phyloP scores from a whole-genome alignment of 371 early-diverging fungal species.

The Circinella minor region DNA sequence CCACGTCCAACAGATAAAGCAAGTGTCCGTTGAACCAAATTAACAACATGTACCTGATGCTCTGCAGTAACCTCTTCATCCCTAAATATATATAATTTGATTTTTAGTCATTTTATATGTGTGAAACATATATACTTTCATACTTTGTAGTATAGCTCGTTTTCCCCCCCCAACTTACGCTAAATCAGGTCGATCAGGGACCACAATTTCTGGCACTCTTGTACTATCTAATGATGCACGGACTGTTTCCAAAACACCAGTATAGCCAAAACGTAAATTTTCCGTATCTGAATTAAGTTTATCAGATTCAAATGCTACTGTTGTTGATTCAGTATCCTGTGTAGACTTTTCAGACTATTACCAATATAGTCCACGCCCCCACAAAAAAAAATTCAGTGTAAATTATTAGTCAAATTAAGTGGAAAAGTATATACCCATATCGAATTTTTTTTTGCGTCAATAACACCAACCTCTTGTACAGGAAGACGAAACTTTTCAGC shows the following conservation, averaged over 20 bases:
- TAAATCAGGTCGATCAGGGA: slow-evolving; percentile 37
- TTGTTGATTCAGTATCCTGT: neutral
- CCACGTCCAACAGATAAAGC: slow-evolving; percentile 75
- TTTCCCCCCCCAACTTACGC: slow-evolving; percentile 29
- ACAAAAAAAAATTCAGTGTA: neutral
- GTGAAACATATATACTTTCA: too few relatives aligned
- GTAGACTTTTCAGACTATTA: neutral
- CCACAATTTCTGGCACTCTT: slow-evolving; percentile 41
- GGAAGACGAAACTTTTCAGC: slow-evolving; percentile 10
- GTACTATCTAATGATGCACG: slow-evolving; percentile 60
- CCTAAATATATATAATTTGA: slow-evolving; percentile 15
- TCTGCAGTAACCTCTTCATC: slow-evolving; percentile 57
- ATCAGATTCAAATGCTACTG: slow-evolving; percentile 18
- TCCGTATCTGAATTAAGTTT: slow-evolving; percentile 32
- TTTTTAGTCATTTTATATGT: neutral
- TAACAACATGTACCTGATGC: slow-evolving; percentile 53
- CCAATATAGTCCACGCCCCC: neutral
- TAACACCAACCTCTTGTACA: neutral
- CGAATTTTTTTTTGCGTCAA: neutral
- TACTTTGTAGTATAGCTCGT: too few relatives aligned
- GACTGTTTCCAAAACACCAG: slow-evolving; percentile 68
- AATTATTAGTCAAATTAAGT: too few relatives aligned
- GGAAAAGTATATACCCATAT: neutral
- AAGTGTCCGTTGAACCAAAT: slow-evolving; percentile 63
- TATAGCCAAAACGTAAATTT: slow-evolving; percentile 65